phyloP scores from a whole-genome alignment of 1,284 basidiomycete genomes.

The Psilocybe mexicana region DNA sequence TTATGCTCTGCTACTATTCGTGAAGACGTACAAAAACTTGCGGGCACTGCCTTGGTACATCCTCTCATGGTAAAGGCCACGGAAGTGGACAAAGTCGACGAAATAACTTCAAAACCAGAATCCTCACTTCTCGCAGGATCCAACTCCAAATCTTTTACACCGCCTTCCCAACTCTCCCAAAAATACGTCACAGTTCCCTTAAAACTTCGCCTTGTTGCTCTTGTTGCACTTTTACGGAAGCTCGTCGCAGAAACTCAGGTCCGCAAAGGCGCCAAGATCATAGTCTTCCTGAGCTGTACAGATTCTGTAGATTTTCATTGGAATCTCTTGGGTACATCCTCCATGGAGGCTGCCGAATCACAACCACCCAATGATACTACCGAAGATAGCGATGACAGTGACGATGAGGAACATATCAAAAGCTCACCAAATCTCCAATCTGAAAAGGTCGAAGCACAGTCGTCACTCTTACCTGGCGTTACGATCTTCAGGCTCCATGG shows the following conservation, averaged over 20 bases:
- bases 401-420: slow-evolving; percentile 26
- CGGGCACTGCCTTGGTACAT: slow-evolving; percentile 75
- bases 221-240: slow-evolving; percentile 82
- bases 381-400: slow-evolving; percentile 29
- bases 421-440: slow-evolving; percentile 23
- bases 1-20: slow-evolving; percentile 97
- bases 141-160: slow-evolving; percentile 73
- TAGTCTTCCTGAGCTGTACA: slow-evolving; percentile 96
- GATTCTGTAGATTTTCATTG: slow-evolving; percentile 99
- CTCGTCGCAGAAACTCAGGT: slow-evolving; percentile 64
- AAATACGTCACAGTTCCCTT: slow-evolving; percentile 92
- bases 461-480: slow-evolving; percentile 79
- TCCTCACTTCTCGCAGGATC: slow-evolving; percentile 18
- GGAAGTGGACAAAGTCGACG: slow-evolving; percentile 41
- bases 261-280: slow-evolving; percentile 66
- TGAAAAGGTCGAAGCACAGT: slow-evolving; percentile 59
- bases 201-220: slow-evolving; percentile 89
- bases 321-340: slow-evolving; percentile 78
- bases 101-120: slow-evolving; percentile 5
- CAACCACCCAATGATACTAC: slow-evolving; percentile 28
- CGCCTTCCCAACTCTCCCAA: slow-evolving; percentile 94
- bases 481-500: slow-evolving; percentile 94
- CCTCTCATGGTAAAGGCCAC: slow-evolving; percentile 76
- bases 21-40: slow-evolving; percentile 93
- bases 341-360: slow-evolving; percentile 59